Percentiles rank a stretch among this genome's conserved stretches.
Evolutionary conservation across 805 yeast genomes (phyloP).

Genomic region (Candida easanensis): DNA sequence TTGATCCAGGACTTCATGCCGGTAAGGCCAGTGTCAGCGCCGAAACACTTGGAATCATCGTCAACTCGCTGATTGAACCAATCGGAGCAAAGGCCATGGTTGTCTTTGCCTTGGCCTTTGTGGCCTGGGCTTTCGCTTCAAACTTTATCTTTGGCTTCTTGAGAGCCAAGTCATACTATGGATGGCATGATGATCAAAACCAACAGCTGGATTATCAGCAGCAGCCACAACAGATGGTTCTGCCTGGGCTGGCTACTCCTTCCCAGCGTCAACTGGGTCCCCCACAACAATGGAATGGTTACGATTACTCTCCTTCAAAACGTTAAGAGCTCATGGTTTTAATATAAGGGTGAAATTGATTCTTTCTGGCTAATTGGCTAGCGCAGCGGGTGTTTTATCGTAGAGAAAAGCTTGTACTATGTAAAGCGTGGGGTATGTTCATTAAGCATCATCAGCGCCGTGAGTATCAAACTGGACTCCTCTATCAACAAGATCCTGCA

Average conservation of each 20-base stretch:
- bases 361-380: too few relatives aligned
- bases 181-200: conserved; percentile 23
- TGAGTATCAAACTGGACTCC: conserved; percentile 8
- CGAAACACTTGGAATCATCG: conserved; percentile 55
- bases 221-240: conserved; percentile 4
- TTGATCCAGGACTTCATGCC: conserved; percentile 40
- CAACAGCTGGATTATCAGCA: conserved; percentile 8
- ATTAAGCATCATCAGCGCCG: not conserved
- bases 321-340: not conserved
- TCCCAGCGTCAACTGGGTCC: conserved; percentile 6
- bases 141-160: conserved; percentile 68
- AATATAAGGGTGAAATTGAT: too few relatives aligned
- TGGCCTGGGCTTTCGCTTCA: conserved; percentile 51
- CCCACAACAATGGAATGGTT: conserved; percentile 6
- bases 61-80: conserved; percentile 66
- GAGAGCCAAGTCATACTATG: conserved; percentile 46
- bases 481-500: conserved; percentile 24
- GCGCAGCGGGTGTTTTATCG: not conserved
- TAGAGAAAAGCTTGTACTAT: too few relatives aligned
- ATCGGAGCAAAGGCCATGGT: conserved; percentile 57
- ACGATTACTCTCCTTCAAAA: conserved; percentile 3
- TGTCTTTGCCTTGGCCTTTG: conserved; percentile 37
- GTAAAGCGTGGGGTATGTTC: not conserved
- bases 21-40: conserved; percentile 60
- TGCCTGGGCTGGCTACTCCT: conserved; percentile 8